These are phyloP conservation scores for Cladosporium colombiae DNA, from an alignment of 2,329 filamentous ascomycete genomes.

Conservation along the genomic window DNA sequence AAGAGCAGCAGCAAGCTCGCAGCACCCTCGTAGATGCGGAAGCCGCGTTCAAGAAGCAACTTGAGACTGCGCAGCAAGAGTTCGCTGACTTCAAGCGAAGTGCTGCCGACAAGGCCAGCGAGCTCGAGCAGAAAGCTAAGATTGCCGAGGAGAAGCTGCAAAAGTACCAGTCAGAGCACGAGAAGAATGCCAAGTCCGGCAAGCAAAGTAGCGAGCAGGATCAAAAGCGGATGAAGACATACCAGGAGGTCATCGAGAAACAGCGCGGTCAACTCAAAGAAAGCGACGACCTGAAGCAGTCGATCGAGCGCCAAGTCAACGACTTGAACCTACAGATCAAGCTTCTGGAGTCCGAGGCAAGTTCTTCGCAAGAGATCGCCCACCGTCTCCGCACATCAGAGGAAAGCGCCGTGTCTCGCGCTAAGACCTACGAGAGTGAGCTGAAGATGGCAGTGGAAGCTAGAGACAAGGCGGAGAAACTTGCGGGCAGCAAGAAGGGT, in stretches of 20 bases:
- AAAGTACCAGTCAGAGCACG: conserved; percentile 45
- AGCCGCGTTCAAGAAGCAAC: conserved; percentile 37
- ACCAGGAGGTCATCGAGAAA: conserved; percentile 58
- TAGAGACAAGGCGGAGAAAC: conserved; percentile 30
- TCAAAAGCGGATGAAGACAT: conserved; percentile 55
- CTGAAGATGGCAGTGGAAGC: conserved; percentile 33
- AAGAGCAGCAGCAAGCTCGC: conserved; percentile 43
- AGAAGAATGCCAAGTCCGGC: conserved; percentile 51
- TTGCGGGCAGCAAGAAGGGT: conserved; percentile 30
- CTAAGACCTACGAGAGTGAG: conserved; percentile 30
- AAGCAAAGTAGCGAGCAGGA: conserved; percentile 47
- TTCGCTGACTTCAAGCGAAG: conserved; percentile 44
- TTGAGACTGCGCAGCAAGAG: conserved; percentile 59
- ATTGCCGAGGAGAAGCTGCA: conserved; percentile 37
- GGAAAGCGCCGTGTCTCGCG: conserved; percentile 11
- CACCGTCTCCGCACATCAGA: conserved; percentile 26
- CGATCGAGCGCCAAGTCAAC: conserved; percentile 46
- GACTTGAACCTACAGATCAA: conserved; percentile 35
- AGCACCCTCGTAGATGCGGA: conserved; percentile 30
- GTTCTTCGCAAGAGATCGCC: conserved; percentile 25
- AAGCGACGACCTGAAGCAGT: conserved; percentile 51
- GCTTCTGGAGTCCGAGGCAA: conserved; percentile 33
- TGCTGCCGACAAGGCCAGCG: conserved; percentile 47
- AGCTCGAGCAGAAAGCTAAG: conserved; percentile 45
- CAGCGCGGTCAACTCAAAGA: conserved; percentile 56